Evolutionary conservation across 75 land plant genomes (phyloP), one percentile per base, ranked within the genome.

Genomic region (Selaginella moellendorffii): DNA sequence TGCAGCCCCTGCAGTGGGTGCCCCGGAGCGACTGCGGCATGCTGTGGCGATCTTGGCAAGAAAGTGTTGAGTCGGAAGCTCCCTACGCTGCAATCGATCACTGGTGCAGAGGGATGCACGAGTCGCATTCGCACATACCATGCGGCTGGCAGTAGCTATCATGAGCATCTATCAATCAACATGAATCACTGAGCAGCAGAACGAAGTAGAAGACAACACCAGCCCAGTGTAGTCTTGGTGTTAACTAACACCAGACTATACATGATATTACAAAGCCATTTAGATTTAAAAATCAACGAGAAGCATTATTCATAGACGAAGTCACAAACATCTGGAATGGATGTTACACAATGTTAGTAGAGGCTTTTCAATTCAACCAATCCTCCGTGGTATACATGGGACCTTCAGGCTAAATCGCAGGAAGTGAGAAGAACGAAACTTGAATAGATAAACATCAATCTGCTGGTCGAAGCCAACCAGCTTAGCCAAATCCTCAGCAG

Each of bases 231-330:
- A 27, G 42, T 46, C 25, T 68, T 71, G 71, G 68, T 31, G 68
- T 42, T 21, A 74, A 61, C 24, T 74, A 71, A 62, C 68, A 74
- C 76, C 76, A 74, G 14, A 74, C 76, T 25, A 71, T 68, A 52
- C 71, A 74, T 28, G 71, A 70, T n/a, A 70, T 71, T 68, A 74
- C 68, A 56, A 68, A 70, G 63, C 68, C 26, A 68, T 74, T 70
- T 30, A 74, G 68, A 24, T 74, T 71, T 54, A 69, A 67, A 60
- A 65, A 73, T 65, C n/a, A 73, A 25, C 63, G 61, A 23, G 65
- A 60, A 52, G 68, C 75, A 68, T 70, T 73, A 70, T 67, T 68
- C 28, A 52, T 19, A 2, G 2, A 63, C 22, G 9, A 36, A 36
- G 5, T 5, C 14, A 14, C 14, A 5, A 5, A 36, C 46, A 5